Conservation (phyloP, 257 asterid species). For the Nicotiana attenuata region DNA sequence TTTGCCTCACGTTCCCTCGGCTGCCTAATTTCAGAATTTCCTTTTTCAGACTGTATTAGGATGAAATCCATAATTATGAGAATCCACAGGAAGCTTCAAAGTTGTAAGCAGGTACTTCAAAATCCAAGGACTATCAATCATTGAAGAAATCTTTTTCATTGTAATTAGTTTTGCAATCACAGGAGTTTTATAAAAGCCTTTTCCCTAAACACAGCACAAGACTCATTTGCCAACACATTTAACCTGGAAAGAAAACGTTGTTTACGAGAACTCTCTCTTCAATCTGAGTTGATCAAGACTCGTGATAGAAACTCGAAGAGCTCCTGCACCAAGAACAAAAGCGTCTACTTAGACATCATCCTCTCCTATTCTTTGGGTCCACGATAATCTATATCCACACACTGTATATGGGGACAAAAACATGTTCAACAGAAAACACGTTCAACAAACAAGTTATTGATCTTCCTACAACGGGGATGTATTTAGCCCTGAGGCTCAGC, state of each 20-base stretch:
- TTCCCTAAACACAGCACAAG: neutral
- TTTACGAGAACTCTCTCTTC: neutral
- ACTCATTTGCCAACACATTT: neutral
- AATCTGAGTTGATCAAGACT: neutral
- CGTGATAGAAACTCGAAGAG: neutral
- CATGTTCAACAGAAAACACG: neutral
- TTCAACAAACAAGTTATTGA: neutral
- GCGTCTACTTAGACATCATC: neutral
- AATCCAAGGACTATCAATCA: neutral
- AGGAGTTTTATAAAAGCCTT: neutral
- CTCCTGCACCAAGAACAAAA: conserved; percentile 5
- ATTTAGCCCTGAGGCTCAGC: neutral
- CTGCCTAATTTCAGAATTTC: no score
- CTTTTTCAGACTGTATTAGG: no score
- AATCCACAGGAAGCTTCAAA: no score
- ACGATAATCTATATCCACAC: neutral
- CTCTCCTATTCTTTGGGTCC: neutral
- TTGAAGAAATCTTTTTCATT: neutral
- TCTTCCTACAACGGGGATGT: neutral
- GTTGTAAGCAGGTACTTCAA: no score
- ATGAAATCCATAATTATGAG: no score
- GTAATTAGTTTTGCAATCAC: neutral
- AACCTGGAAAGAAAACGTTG: neutral
- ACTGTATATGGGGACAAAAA: neutral
- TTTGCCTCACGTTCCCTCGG: no score